A percentile compares a stretch with the other conserved stretches of the same genome.
Evolutionary conservation across 441 rosid species (phyloP).

Genomic region (Syzygium malaccense): DNA sequence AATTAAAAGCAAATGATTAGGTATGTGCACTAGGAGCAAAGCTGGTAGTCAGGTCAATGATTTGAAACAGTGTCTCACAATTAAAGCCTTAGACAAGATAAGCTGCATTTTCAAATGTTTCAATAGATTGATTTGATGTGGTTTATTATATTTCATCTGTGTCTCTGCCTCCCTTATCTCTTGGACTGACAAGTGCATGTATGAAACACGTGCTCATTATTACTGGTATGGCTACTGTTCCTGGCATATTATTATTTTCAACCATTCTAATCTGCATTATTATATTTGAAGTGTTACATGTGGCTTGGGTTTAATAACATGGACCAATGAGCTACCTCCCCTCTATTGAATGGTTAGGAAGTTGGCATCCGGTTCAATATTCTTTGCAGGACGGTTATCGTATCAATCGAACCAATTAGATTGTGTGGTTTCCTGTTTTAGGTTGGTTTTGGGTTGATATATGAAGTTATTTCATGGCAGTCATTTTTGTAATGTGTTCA

Average conservation of each 20-base stretch:
- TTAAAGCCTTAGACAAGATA: not conserved
- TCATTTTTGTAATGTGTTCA: not conserved
- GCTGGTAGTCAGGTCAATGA: not conserved
- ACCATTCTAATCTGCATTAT: not conserved
- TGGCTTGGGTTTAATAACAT: not conserved
- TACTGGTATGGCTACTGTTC: not conserved
- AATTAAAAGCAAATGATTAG: not conserved
- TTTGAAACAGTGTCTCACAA: not conserved
- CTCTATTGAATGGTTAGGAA: not conserved
- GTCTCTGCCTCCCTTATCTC: not conserved
- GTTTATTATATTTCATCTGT: not conserved
- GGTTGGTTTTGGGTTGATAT: not conserved
- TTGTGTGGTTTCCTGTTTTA: not conserved
- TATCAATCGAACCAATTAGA: not conserved
- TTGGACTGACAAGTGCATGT: not conserved
- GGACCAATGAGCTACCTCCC: not conserved
- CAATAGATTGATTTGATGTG: not conserved
- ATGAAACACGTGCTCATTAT: not conserved
- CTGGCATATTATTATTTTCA: not conserved
- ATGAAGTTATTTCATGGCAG: not conserved
- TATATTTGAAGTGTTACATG: not conserved
- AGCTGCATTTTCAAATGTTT: not conserved
- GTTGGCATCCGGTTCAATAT: not conserved
- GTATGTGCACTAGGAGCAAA: not conserved
- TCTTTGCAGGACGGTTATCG: not conserved